A percentile compares a stretch with the other conserved stretches of the same genome.
Evolutionary conservation across 2,329 filamentous ascomycete genomes (phyloP).

Genomic region (Aspergillus chevalieri): DNA sequence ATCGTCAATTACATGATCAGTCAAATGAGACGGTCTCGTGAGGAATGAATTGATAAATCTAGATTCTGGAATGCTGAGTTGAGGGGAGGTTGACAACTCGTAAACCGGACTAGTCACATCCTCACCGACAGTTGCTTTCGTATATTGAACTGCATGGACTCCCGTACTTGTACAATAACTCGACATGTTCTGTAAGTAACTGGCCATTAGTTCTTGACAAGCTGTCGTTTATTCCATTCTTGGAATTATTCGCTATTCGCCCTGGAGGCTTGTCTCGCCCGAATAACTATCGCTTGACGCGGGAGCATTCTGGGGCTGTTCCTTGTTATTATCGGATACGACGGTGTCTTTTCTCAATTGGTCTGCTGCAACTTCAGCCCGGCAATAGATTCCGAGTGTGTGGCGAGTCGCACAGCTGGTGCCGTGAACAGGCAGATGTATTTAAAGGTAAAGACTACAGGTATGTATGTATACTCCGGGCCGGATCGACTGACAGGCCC

Average conservation of each 20-base stretch:
- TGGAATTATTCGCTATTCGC: not conserved
- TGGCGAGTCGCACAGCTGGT: not conserved
- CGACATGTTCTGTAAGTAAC: not conserved
- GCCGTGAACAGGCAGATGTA: not conserved
- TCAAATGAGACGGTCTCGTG: too few relatives aligned
- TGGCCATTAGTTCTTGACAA: not conserved
- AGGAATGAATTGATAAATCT: too few relatives aligned
- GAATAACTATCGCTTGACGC: not conserved
- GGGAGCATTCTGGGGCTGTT: not conserved
- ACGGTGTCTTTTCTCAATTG: not conserved
- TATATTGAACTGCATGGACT: not conserved
- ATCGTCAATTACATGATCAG: too few relatives aligned
- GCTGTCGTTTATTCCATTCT: too few relatives aligned
- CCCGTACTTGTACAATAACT: not conserved
- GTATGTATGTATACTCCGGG: not conserved
- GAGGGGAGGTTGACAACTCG: not conserved
- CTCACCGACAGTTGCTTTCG: constrained; percentile 7
- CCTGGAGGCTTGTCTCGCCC: not conserved
- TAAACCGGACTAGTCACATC: constrained; percentile 3
- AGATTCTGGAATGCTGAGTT: too few relatives aligned
- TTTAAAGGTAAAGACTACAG: not conserved
- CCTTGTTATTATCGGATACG: not conserved
- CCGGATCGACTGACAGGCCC: not conserved
- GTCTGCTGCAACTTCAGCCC: not conserved
- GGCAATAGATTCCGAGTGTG: not conserved